Conservation (phyloP, 1,284 basidiomycete species). For the Paramarasmius palmivorus region DNA sequence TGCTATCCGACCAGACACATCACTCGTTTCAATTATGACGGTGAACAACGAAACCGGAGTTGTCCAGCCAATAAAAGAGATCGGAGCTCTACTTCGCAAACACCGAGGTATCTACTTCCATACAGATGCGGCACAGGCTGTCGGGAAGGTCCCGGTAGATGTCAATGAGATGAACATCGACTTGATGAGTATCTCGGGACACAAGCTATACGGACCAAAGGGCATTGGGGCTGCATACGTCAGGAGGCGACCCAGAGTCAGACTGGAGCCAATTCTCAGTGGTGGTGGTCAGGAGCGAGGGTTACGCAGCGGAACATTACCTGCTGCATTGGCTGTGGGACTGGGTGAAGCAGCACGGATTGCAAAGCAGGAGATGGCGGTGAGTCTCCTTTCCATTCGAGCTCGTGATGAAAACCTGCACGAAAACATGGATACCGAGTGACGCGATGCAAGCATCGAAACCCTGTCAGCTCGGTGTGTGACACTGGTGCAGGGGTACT, state of each 20-base stretch:
- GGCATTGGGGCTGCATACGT: constrained; percentile 96
- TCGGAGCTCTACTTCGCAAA: constrained; percentile 82
- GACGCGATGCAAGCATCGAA: constrained; percentile 22
- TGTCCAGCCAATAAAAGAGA: constrained; percentile 96
- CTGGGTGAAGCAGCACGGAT: constrained; percentile 95
- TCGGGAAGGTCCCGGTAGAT: constrained; percentile 88
- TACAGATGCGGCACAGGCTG: constrained; percentile 96
- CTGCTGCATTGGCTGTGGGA: constrained; percentile 89
- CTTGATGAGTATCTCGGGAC: constrained; percentile 94
- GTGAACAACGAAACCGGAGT: constrained; percentile 99
- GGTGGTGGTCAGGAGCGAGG: constrained; percentile 99
- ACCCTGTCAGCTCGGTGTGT: constrained; percentile 52
- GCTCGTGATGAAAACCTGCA: constrained; percentile 56
- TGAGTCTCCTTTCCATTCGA: constrained; percentile 48
- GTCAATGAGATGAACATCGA: constrained; percentile 97
- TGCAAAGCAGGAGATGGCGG: constrained; percentile 89
- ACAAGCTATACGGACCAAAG: constrained; percentile 99
- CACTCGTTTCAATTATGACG: constrained; percentile 94
- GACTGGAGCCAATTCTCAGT: constrained; percentile 92
- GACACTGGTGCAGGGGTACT: constrained; percentile 90
- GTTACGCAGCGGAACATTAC: constrained; percentile 90
- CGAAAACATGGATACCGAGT: constrained; percentile 36
- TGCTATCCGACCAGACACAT: constrained; percentile 86
- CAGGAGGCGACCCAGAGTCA: constrained; percentile 87
- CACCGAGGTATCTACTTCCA: constrained; percentile 93